A percentile compares a stretch with the other conserved stretches of the same genome.
phyloP scores from a whole-genome alignment of 2,329 filamentous ascomycete species.

The Xylariaceae sp. region DNA sequence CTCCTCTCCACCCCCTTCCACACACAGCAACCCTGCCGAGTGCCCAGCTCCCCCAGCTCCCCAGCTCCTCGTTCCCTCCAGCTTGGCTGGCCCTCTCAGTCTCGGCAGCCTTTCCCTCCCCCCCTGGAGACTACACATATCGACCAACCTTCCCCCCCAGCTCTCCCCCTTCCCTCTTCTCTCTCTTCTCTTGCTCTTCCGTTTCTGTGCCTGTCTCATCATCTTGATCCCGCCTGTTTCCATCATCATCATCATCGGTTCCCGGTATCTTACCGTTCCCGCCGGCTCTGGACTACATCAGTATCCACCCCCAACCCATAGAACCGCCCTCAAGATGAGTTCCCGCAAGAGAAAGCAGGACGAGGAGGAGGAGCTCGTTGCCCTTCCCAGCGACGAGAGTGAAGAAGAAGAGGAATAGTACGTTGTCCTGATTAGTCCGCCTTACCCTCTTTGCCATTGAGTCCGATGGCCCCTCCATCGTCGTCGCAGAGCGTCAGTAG shows the following conservation, averaged over 20 bases:
- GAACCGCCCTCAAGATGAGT: constrained; percentile 19
- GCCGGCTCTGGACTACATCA: too few relatives aligned
- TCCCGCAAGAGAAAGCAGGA: constrained; percentile 27
- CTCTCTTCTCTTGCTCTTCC: constrained; percentile 9
- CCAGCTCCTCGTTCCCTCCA: constrained; percentile 5
- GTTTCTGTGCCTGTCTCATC: constrained; percentile 12
- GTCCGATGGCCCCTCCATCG: too few relatives aligned
- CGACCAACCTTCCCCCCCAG: constrained; percentile 14
- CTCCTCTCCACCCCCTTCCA: background rate
- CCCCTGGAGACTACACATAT: too few relatives aligned
- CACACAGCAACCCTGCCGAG: background rate
- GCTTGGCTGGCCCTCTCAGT: constrained; percentile 6
- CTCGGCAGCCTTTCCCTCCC: constrained; percentile 19
- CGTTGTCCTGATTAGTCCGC: too few relatives aligned
- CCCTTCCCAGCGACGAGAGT: constrained; percentile 27
- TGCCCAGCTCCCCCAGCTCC: background rate
- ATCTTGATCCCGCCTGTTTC: too few relatives aligned
- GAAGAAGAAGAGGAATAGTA: constrained; percentile 30
- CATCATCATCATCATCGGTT: too few relatives aligned
- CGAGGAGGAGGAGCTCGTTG: constrained; percentile 27
- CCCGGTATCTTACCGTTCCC: too few relatives aligned
- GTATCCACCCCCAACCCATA: constrained; percentile 2
- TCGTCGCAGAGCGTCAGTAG: too few relatives aligned
- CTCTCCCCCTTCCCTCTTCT: constrained; percentile 16
- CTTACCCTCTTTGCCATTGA: too few relatives aligned